Evolutionary conservation across 768 basidiomycete genomes (phyloP).

Genomic region (Kockovaella imperatae): DNA sequence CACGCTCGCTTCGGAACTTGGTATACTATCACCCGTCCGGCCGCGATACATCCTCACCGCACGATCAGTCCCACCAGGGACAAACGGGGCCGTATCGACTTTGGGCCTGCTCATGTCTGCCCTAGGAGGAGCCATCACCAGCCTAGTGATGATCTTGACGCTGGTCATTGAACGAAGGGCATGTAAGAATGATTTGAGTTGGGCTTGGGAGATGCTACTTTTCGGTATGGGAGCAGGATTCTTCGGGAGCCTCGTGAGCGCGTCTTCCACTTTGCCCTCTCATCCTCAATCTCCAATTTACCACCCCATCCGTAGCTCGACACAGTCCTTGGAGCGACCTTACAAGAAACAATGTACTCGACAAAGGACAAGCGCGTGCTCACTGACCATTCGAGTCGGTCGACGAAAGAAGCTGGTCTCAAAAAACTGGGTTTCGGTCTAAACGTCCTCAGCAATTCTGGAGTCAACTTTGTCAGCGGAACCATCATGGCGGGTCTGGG

Average conservation of each 20-base stretch:
- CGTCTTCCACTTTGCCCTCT: not conserved
- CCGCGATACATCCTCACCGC: slow-evolving; percentile 71
- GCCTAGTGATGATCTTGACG: slow-evolving; percentile 54
- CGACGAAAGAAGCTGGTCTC: slow-evolving; percentile 40
- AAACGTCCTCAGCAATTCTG: slow-evolving; percentile 72
- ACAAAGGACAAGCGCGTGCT: slow-evolving; percentile 56
- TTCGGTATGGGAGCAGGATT: slow-evolving; percentile 65
- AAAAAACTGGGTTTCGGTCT: slow-evolving; percentile 57
- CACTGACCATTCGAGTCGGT: slow-evolving; percentile 50
- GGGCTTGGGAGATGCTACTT: slow-evolving; percentile 48
- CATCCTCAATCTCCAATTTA: not conserved
- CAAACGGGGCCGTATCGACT: slow-evolving; percentile 76
- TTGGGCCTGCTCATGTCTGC: slow-evolving; percentile 68
- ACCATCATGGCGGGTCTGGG: slow-evolving; percentile 20
- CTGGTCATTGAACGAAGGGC: slow-evolving; percentile 56
- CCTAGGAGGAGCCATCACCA: slow-evolving; percentile 66
- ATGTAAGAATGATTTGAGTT: slow-evolving; percentile 33
- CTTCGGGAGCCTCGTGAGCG: slow-evolving; percentile 67
- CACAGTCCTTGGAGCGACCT: slow-evolving; percentile 75
- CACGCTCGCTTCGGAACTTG: slow-evolving; percentile 86
- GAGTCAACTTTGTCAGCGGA: slow-evolving; percentile 50
- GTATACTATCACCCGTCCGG: slow-evolving; percentile 62
- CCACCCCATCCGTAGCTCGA: slow-evolving; percentile 55
- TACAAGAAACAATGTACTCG: slow-evolving; percentile 73
- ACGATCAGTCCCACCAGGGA: slow-evolving; percentile 70